These are phyloP conservation scores for Striga asiatica DNA, from an alignment of 257 asterid genomes.

Conservation along the genomic window DNA sequence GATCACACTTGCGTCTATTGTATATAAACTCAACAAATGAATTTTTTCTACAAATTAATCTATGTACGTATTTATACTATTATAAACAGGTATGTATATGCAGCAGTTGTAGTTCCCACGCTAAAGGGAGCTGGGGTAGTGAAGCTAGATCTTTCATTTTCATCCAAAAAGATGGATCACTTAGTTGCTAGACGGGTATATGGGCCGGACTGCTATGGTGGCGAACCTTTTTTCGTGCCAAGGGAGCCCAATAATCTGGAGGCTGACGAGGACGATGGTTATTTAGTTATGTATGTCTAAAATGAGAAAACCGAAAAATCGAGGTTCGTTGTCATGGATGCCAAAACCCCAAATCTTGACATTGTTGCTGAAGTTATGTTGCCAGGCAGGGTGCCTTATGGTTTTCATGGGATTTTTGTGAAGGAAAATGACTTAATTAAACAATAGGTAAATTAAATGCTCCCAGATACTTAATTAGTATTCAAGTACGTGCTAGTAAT, in stretches of 20 bases:
- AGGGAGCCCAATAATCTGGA: constrained; percentile 16
- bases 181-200: constrained; percentile 16
- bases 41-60: no score
- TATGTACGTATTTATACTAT: no score
- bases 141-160: not conserved
- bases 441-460: no score
- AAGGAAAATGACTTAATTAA: no score
- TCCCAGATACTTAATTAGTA: no score
- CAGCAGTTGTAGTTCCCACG: constrained; percentile 1
- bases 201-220: constrained; percentile 14
- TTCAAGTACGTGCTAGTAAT: no score
- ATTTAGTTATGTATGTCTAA: constrained; percentile 31
- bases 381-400: not conserved
- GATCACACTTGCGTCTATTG: no score
- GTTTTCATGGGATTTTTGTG: not conserved
- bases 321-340: not conserved
- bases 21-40: no score
- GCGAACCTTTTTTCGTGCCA: constrained; percentile 25
- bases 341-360: not conserved
- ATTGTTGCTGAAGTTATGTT: not conserved
- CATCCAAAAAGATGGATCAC: not conserved
- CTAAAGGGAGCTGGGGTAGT: not conserved
- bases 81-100: constrained; percentile 21
- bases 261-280: constrained; percentile 53
- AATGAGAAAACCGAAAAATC: not conserved